These are phyloP conservation scores for Artomyces pyxidatus DNA, from an alignment of 768 basidiomycete genomes.

Conservation along the genomic window DNA sequence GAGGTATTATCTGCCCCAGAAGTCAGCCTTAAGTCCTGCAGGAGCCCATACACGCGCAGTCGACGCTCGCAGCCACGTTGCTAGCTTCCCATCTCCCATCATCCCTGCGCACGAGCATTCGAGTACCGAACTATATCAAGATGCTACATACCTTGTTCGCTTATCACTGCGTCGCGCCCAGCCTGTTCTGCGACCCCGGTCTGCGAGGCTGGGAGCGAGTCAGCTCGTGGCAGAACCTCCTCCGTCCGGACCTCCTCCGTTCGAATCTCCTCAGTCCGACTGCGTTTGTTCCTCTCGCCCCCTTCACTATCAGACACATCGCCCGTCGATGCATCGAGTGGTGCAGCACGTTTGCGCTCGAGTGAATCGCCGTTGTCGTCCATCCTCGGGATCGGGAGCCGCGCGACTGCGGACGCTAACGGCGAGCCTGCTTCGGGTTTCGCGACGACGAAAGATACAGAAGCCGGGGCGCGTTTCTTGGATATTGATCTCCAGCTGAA, in stretches of 20 bases:
- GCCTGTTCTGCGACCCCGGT: no score
- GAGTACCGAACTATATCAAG: not conserved
- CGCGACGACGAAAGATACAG: conserved; percentile 12
- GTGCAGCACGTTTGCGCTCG: not conserved
- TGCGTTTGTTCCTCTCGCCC: not conserved
- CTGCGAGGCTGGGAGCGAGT: no score
- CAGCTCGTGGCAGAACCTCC: not conserved
- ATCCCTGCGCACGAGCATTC: no score
- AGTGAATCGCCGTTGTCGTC: not conserved
- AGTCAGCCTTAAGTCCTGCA: not conserved
- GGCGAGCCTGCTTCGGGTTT: conserved; percentile 6
- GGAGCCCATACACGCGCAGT: not conserved
- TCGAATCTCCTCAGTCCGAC: not conserved
- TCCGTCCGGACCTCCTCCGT: not conserved
- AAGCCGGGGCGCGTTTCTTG: conserved; percentile 12
- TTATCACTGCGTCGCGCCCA: no score
- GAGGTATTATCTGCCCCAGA: no score
- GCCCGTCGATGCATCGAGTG: not conserved
- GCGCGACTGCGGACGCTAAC: conserved; percentile 9
- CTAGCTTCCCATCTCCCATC: not conserved
- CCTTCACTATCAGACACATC: not conserved
- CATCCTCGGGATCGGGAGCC: conserved; percentile 5
- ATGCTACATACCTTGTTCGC: no score
- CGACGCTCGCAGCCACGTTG: not conserved
- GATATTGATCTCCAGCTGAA: conserved; percentile 6